Conservation (phyloP, 164 flowering plant species). For the Malania oleifera region DNA sequence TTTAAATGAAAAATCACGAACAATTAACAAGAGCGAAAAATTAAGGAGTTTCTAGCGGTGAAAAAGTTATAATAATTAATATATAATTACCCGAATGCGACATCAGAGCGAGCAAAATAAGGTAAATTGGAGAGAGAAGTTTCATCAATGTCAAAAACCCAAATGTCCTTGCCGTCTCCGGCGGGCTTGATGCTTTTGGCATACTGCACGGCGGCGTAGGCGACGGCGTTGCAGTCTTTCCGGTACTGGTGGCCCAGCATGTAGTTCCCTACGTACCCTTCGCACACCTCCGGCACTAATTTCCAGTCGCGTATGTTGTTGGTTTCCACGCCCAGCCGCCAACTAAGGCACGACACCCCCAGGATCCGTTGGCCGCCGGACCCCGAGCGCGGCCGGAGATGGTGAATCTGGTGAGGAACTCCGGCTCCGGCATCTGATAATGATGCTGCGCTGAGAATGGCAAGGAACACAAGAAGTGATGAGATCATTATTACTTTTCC, state of each 20-base stretch:
- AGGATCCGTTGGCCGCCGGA: conserved; percentile 2
- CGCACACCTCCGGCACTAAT: conserved; percentile 31
- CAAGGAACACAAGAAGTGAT: too few relatives aligned
- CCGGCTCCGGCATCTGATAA: too few relatives aligned
- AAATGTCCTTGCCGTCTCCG: conserved; percentile 30
- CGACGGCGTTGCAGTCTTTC: conserved; percentile 27
- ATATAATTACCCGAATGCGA: conserved; percentile 42
- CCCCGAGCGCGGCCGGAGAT: conserved; percentile 22
- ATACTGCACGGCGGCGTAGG: conserved; percentile 20
- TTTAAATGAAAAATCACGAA: too few relatives aligned
- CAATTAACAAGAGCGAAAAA: too few relatives aligned
- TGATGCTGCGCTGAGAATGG: too few relatives aligned
- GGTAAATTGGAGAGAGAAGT: conserved; percentile 47
- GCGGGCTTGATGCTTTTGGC: conserved; percentile 21
- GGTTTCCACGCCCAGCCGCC: conserved; percentile 46
- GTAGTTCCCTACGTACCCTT: conserved; percentile 41
- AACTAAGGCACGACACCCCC: conserved; percentile 26
- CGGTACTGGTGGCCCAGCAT: conserved; percentile 38
- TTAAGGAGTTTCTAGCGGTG: too few relatives aligned
- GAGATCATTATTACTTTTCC: too few relatives aligned
- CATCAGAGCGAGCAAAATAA: conserved; percentile 24
- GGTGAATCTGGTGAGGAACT: conserved; percentile 16
- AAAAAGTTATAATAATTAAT: too few relatives aligned
- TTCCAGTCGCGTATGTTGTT: conserved; percentile 38
- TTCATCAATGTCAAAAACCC: conserved; percentile 53